phyloP scores from a whole-genome alignment of 306 rosid species.

The Myrica gale region DNA sequence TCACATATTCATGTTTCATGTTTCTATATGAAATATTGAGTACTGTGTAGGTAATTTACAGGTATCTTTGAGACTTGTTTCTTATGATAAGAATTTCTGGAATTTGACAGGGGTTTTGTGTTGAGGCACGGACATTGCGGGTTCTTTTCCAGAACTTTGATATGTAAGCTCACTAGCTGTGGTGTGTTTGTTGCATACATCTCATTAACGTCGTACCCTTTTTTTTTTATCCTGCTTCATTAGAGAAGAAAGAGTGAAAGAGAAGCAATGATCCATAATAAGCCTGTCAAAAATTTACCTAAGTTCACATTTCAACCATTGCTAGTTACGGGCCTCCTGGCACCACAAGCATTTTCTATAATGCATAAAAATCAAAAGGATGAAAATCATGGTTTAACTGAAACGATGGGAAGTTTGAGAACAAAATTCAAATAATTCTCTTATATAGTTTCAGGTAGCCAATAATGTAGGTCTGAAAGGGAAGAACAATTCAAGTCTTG shows the following conservation, averaged over 20 bases:
- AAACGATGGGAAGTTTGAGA: neutral
- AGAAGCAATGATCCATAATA: conserved; percentile 11
- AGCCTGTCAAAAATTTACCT: conserved; percentile 6
- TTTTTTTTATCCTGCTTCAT: neutral
- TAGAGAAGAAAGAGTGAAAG: neutral
- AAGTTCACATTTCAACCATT: neutral
- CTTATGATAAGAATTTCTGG: conserved; percentile 30
- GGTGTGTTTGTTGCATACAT: conserved; percentile 11
- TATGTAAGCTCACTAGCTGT: conserved; percentile 55
- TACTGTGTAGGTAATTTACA: neutral
- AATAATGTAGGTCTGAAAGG: neutral
- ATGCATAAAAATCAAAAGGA: neutral
- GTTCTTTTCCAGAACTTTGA: conserved; percentile 91
- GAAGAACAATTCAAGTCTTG: neutral
- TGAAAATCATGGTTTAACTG: neutral
- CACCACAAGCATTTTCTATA: neutral
- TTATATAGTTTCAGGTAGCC: neutral
- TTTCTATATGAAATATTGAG: conserved; percentile 26
- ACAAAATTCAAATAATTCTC: neutral
- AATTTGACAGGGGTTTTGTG: conserved; percentile 80
- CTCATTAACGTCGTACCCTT: neutral
- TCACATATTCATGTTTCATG: conserved; percentile 7
- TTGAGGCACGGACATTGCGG: conserved; percentile 86
- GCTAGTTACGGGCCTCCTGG: neutral
- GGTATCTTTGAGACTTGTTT: conserved; percentile 7